Conservation (phyloP, 2,329 filamentous ascomycete genomes). For the Lithohypha guttulata region DNA sequence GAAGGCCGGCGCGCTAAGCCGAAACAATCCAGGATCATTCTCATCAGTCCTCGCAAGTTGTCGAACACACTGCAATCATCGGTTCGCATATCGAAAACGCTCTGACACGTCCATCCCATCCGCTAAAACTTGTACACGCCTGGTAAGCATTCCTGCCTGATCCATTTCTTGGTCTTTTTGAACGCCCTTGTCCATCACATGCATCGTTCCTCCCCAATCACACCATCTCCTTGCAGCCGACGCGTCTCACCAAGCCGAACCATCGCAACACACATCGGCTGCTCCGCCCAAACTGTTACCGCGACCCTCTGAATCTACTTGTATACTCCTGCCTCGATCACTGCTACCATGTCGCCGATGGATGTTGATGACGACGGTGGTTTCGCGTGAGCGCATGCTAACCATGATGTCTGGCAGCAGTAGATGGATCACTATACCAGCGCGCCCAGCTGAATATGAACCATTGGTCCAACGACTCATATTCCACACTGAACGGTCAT, state of each 20-base stretch:
- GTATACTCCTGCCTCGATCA: conserved; percentile 5
- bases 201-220: not conserved
- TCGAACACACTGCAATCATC: conserved; percentile 12
- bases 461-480: conserved; percentile 40
- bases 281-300: conserved; percentile 10
- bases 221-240: conserved; percentile 1
- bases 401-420: conserved; percentile 24
- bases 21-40: conserved; percentile 7
- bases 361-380: conserved; percentile 11
- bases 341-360: conserved; percentile 1
- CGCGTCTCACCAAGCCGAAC: conserved; percentile 9
- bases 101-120: conserved; percentile 21
- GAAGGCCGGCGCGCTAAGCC: conserved; percentile 17
- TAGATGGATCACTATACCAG: conserved; percentile 37
- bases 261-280: conserved; percentile 4
- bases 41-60: conserved; percentile 9
- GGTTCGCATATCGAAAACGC: conserved; percentile 21
- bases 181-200: conserved; percentile 1
- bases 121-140: conserved; percentile 20
- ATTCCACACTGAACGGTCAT: conserved; percentile 39
- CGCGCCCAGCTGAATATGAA: conserved; percentile 39
- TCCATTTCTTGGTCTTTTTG: conserved; percentile 12
- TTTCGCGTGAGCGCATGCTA: conserved; percentile 17
- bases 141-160: conserved; percentile 17
- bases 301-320: not conserved